Evolutionary conservation across 805 yeast species (phyloP).

Genomic region (Wickerhamiella siamensis): DNA sequence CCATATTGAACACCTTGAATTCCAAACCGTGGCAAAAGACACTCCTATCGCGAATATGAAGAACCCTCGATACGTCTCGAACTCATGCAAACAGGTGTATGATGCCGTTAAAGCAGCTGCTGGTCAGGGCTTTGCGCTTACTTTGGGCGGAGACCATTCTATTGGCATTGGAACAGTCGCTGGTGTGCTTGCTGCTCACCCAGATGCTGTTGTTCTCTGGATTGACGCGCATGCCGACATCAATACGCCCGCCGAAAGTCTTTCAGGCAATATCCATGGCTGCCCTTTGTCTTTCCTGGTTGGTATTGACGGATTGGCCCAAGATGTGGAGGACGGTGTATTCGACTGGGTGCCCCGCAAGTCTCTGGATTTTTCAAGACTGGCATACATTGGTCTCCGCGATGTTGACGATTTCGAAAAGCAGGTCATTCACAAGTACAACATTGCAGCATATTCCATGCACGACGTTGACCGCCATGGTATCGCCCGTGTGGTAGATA

Average conservation of each 20-base stretch:
- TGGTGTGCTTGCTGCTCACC: slow-evolving; percentile 64
- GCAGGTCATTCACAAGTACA: slow-evolving; percentile 50
- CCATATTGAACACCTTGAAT: slow-evolving; percentile 26
- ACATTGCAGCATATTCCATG: slow-evolving; percentile 83
- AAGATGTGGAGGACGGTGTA: slow-evolving; percentile 51
- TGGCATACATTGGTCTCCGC: slow-evolving; percentile 87
- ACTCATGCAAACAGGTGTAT: slow-evolving; percentile 50
- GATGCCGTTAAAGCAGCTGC: slow-evolving; percentile 43
- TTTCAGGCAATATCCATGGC: slow-evolving; percentile 87
- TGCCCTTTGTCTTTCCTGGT: slow-evolving; percentile 86
- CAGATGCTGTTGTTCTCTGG: slow-evolving; percentile 87
- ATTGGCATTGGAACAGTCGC: slow-evolving; percentile 87
- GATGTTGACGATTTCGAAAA: slow-evolving; percentile 86
- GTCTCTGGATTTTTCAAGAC: slow-evolving; percentile 46
- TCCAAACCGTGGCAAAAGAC: slow-evolving; percentile 26
- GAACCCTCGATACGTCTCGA: slow-evolving; percentile 65
- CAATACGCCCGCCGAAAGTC: slow-evolving; percentile 73
- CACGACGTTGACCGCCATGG: slow-evolving; percentile 92
- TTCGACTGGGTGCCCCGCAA: slow-evolving; percentile 65
- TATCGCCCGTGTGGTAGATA: slow-evolving; percentile 75
- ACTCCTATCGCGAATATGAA: slow-evolving; percentile 48
- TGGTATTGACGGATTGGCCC: slow-evolving; percentile 57
- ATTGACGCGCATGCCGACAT: slow-evolving; percentile 97
- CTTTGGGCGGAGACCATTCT: slow-evolving; percentile 94
- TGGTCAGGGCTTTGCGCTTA: slow-evolving; percentile 47